Conservation (phyloP, 2,329 filamentous ascomycete genomes). For the Colletotrichum australisinense region DNA sequence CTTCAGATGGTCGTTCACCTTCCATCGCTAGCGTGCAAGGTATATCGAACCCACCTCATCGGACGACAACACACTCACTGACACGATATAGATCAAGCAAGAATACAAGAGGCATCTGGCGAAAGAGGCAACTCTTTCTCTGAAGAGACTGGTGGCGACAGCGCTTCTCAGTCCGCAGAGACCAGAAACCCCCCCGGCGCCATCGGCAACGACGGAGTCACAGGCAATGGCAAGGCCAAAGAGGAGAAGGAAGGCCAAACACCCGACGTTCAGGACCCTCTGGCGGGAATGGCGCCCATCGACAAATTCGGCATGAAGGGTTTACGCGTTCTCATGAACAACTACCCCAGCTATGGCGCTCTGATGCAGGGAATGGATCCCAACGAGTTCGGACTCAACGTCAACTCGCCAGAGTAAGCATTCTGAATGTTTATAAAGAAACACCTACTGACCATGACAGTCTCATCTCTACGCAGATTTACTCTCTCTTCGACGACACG, state of each 20-base stretch:
- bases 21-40: conserved; percentile 48
- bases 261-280: conserved; percentile 64
- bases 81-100: conserved; percentile 41
- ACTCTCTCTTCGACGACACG: conserved; percentile 70
- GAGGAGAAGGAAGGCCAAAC: conserved; percentile 54
- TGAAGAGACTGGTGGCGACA: conserved; percentile 55
- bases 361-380: conserved; percentile 71
- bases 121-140: conserved; percentile 57
- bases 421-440: not conserved
- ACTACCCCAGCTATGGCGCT: conserved; percentile 71
- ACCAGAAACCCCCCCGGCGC: conserved; percentile 56
- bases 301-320: conserved; percentile 76
- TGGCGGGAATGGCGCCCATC: conserved; percentile 69
- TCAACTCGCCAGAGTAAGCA: conserved; percentile 68
- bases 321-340: conserved; percentile 71
- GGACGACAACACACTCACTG: not conserved
- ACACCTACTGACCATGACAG: conserved; percentile 47
- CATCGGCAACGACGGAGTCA: conserved; percentile 57
- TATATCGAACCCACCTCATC: conserved; percentile 37
- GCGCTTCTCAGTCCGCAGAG: conserved; percentile 45
- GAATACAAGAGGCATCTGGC: conserved; percentile 56
- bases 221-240: conserved; percentile 54
- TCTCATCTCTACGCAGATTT: conserved; percentile 68
- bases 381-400: conserved; percentile 66
- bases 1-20: conserved; percentile 61